These are phyloP conservation scores for Xylaria hypoxylon DNA, from an alignment of 2,329 filamentous ascomycete species.

Conservation along the genomic window DNA sequence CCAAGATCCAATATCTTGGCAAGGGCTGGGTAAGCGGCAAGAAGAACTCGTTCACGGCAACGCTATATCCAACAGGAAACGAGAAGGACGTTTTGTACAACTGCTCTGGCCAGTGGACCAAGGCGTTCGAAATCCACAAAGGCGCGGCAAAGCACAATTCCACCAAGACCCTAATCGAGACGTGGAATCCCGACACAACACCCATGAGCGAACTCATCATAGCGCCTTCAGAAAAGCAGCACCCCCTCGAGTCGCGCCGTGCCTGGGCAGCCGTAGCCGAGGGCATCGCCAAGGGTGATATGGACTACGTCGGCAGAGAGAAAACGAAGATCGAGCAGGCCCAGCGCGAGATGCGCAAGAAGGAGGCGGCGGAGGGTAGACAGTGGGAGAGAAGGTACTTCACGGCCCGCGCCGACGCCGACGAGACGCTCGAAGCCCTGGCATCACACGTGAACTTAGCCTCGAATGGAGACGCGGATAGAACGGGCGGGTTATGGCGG, in stretches of 20 bases:
- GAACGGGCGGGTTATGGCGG: conserved; percentile 71
- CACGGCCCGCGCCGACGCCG: conserved; percentile 59
- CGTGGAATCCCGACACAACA: conserved; percentile 55
- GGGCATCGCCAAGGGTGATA: conserved; percentile 78
- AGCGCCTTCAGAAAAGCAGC: conserved; percentile 73
- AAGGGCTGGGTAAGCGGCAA: conserved; percentile 59
- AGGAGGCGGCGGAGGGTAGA: conserved; percentile 66
- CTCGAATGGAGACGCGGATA: conserved; percentile 66
- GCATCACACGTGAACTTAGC: conserved; percentile 61
- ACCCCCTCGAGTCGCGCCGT: conserved; percentile 80
- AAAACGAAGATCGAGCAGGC: conserved; percentile 86
- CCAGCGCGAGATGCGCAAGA: conserved; percentile 77
- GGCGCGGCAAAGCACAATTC: conserved; percentile 49
- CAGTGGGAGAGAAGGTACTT: conserved; percentile 91
- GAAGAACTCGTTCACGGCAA: conserved; percentile 61
- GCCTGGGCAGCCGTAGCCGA: conserved; percentile 84
- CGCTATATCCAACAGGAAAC: conserved; percentile 55
- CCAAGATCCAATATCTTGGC: conserved; percentile 61
- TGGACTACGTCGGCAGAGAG: conserved; percentile 75
- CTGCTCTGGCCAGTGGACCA: conserved; percentile 58
- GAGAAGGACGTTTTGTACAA: conserved; percentile 54
- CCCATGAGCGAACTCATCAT: conserved; percentile 50
- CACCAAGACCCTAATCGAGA: conserved; percentile 49
- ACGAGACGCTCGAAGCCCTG: conserved; percentile 59
- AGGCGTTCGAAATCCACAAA: conserved; percentile 53